Evolutionary conservation across 306 rosid genomes (phyloP).

Genomic region (Ormosia emarginata): DNA sequence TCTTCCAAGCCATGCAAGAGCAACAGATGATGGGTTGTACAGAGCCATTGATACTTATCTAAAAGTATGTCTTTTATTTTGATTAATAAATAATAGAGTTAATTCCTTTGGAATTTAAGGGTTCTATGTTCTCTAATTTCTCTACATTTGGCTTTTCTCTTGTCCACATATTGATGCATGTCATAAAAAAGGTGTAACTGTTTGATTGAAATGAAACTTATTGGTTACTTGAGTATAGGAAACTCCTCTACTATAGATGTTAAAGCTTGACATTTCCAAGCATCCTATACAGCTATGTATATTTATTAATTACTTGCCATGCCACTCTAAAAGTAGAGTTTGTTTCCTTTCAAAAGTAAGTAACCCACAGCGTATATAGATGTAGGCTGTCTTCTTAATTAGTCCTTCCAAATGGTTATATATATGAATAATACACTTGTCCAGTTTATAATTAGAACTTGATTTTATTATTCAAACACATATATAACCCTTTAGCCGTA

Average conservation of each 20-base stretch:
- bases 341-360: background rate
- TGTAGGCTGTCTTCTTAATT: background rate
- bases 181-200: background rate
- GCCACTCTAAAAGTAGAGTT: background rate
- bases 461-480: background rate
- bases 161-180: background rate
- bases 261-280: background rate
- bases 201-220: background rate
- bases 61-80: constrained; percentile 45
- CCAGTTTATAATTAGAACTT: background rate
- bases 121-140: background rate
- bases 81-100: too few species aligned
- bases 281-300: background rate
- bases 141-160: constrained; percentile 18
- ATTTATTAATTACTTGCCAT: background rate
- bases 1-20: constrained; percentile 76
- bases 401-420: background rate
- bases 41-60: constrained; percentile 95
- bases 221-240: background rate
- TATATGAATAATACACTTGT: background rate
- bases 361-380: background rate
- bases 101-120: too few species aligned
- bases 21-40: constrained; percentile 81
- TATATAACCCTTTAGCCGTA: too few species aligned
- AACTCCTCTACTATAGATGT: background rate